Evolutionary conservation across 768 basidiomycete genomes (phyloP).

Genomic region (Holtermannia corniformis): DNA sequence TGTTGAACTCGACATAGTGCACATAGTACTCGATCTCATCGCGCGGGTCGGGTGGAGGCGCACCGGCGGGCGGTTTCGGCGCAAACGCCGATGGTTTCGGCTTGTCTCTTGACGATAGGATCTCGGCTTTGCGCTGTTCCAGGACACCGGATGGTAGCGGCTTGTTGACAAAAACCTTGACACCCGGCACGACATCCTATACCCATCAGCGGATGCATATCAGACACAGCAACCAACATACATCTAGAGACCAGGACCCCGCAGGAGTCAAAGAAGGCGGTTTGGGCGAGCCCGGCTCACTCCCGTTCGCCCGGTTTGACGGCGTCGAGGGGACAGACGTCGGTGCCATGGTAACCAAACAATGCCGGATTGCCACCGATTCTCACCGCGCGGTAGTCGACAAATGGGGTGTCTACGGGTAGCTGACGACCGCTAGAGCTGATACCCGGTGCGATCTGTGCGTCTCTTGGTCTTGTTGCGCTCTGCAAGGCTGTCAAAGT

Average conservation of each 20-base stretch:
- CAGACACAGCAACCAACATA: conserved; percentile 10
- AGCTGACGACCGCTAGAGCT: too few relatives aligned
- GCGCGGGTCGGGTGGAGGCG: conserved; percentile 53
- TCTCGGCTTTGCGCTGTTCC: conserved; percentile 90
- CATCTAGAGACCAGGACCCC: conserved; percentile 32
- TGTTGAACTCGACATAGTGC: conserved; percentile 98
- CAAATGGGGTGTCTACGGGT: too few relatives aligned
- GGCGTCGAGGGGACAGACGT: conserved; percentile 29
- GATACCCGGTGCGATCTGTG: too few relatives aligned
- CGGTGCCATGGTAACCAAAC: conserved; percentile 34
- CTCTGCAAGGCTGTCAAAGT: too few relatives aligned
- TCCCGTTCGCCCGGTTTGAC: conserved; percentile 15
- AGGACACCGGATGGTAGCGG: conserved; percentile 60
- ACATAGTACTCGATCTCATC: conserved; percentile 92
- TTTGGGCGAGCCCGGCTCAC: conserved; percentile 24
- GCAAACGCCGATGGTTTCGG: conserved; percentile 45
- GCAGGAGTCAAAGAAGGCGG: conserved; percentile 28
- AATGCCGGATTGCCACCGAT: too few relatives aligned
- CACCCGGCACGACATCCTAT: conserved; percentile 80
- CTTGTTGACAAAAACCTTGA: conserved; percentile 87
- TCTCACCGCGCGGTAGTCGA: too few relatives aligned
- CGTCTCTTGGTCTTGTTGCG: too few relatives aligned
- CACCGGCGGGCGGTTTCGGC: conserved; percentile 38
- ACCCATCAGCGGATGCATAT: not conserved
- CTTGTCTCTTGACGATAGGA: conserved; percentile 87